These are phyloP conservation scores for Rhazya stricta DNA, from an alignment of 257 asterid species.

Conservation along the genomic window DNA sequence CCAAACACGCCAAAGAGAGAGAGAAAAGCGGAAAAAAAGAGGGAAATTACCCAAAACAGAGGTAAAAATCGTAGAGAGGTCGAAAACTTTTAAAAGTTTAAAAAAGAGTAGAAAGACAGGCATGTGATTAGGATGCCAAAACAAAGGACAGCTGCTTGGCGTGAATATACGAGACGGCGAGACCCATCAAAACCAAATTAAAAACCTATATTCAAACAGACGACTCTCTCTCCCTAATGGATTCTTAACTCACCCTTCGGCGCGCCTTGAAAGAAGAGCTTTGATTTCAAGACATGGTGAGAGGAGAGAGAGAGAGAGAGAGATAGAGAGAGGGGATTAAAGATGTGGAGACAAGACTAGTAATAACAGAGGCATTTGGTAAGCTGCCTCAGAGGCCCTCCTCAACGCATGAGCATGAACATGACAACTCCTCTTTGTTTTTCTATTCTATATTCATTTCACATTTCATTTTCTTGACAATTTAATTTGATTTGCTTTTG, in stretches of 20 bases:
- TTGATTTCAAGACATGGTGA: neutral
- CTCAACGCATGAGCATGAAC: constrained; percentile 4
- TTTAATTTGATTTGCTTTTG: neutral
- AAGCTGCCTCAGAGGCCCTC: constrained; percentile 4
- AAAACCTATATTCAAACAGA: neutral
- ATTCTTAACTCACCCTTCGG: constrained; percentile 11
- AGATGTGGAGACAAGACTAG: constrained; percentile 3
- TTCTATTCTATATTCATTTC: neutral
- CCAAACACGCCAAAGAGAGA: constrained; percentile 1
- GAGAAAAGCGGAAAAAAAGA: neutral
- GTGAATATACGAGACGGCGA: constrained; percentile 36
- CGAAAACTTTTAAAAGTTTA: too few species aligned
- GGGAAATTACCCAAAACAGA: constrained; percentile 4
- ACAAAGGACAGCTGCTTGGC: constrained; percentile 58
- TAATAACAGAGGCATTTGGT: constrained; percentile 17
- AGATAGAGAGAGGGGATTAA: neutral
- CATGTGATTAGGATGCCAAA: constrained; percentile 30
- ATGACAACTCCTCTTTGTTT: constrained; percentile 12
- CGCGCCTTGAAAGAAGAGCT: constrained; percentile 26
- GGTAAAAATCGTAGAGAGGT: neutral
- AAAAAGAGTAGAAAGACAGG: constrained; percentile 1
- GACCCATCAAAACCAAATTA: neutral
- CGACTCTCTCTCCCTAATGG: neutral
- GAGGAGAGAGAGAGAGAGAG: neutral
- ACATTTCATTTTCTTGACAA: constrained; percentile 9